A percentile compares a stretch with the other conserved stretches of the same genome.
Evolutionary conservation across 768 basidiomycete species (phyloP).

Genomic region (Russula lepida): DNA sequence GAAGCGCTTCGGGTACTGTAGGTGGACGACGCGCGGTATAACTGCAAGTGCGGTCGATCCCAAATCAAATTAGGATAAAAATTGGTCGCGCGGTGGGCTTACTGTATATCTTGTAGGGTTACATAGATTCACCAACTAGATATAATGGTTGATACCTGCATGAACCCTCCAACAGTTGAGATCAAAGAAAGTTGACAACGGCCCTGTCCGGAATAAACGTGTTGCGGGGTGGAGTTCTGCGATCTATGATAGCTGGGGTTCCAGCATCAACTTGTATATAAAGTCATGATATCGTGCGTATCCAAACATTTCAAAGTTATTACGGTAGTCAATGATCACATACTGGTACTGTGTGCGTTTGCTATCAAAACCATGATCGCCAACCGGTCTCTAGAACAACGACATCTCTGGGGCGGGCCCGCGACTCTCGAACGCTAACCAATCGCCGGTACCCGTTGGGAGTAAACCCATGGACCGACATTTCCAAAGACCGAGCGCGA

Average conservation of each 20-base stretch:
- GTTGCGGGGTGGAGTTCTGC: neutral
- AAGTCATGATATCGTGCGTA: neutral
- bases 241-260: neutral
- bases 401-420: conserved; percentile 43
- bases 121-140: too few species aligned
- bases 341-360: neutral
- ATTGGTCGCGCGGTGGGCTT: too few species aligned
- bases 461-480: conserved; percentile 88
- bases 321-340: neutral
- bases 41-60: neutral
- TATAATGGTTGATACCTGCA: too few species aligned
- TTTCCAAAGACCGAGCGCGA: conserved; percentile 86
- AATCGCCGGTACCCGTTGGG: conserved; percentile 87
- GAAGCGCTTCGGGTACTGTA: neutral
- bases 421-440: conserved; percentile 88
- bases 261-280: too few species aligned
- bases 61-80: too few species aligned
- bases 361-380: neutral
- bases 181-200: too few species aligned
- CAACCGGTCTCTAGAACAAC: conserved; percentile 9
- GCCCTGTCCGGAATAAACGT: neutral
- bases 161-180: too few species aligned
- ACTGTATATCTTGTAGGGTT: too few species aligned
- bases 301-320: neutral
- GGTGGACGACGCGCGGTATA: neutral